A percentile compares a stretch with the other conserved stretches of the same genome.
These are phyloP conservation scores for Alternaria alternata DNA, from an alignment of 2,329 filamentous ascomycete species.

Conservation along the genomic window DNA sequence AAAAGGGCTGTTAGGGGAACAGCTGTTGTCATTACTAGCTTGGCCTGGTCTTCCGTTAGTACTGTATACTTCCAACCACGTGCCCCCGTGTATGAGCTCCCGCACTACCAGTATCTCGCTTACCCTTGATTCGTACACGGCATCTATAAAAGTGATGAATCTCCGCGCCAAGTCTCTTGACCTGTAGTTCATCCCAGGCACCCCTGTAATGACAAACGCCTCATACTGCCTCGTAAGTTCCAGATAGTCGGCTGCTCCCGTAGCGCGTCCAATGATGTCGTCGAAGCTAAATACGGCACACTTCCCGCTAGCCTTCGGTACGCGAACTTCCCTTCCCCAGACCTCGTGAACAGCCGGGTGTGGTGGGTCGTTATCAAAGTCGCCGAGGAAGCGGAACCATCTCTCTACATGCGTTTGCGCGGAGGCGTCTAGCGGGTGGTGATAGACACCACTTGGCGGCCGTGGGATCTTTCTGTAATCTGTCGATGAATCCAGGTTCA, in stretches of 20 bases:
- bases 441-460: slow-evolving; percentile 91
- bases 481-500: slow-evolving; percentile 93
- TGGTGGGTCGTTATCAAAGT: slow-evolving; percentile 76
- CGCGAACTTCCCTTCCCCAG: slow-evolving; percentile 89
- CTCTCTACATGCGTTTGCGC: slow-evolving; percentile 85
- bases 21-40: slow-evolving; percentile 89
- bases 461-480: slow-evolving; percentile 98
- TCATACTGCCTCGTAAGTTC: slow-evolving; percentile 91
- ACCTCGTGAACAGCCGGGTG: slow-evolving; percentile 82
- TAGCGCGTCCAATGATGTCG: slow-evolving; percentile 87
- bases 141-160: slow-evolving; percentile 98
- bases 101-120: slow-evolving; percentile 23
- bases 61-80: background rate
- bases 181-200: slow-evolving; percentile 88
- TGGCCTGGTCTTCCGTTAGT: slow-evolving; percentile 68
- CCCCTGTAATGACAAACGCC: slow-evolving; percentile 88
- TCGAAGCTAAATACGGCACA: slow-evolving; percentile 93
- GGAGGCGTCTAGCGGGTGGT: slow-evolving; percentile 81
- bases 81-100: background rate
- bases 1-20: slow-evolving; percentile 88
- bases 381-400: slow-evolving; percentile 95
- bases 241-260: slow-evolving; percentile 92
- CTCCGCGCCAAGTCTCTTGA: slow-evolving; percentile 87
- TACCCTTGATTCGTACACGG: slow-evolving; percentile 81
- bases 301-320: slow-evolving; percentile 85